phyloP scores from a whole-genome alignment of 305 asterid species.

The Fraxinus xanthoxyloides region DNA sequence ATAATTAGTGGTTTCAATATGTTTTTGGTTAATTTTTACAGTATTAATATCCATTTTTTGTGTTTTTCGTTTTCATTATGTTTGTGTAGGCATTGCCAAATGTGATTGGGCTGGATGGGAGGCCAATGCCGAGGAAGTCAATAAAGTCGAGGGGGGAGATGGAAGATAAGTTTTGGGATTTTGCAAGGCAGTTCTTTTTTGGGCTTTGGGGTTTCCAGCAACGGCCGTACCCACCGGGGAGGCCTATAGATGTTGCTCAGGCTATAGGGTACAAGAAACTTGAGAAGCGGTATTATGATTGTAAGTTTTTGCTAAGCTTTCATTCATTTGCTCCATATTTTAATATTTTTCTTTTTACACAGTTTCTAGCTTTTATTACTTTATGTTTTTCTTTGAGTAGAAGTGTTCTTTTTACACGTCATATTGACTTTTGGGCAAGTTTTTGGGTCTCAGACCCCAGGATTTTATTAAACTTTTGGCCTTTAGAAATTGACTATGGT shows the following conservation, averaged over 20 bases:
- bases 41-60: neutral
- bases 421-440: neutral
- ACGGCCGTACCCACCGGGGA: constrained; percentile 90
- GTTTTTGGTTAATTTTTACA: neutral
- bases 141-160: constrained; percentile 54
- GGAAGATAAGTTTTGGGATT: constrained; percentile 95
- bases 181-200: constrained; percentile 87
- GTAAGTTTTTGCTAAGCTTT: constrained; percentile 41
- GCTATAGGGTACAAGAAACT: constrained; percentile 90
- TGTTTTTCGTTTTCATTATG: constrained; percentile 18
- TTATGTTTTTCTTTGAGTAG: neutral
- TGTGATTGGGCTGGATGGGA: constrained; percentile 88
- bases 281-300: constrained; percentile 77
- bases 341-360: neutral
- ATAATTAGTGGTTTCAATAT: neutral
- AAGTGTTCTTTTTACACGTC: neutral
- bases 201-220: constrained; percentile 98
- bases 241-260: constrained; percentile 88
- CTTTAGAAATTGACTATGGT: neutral
- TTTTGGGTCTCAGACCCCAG: neutral
- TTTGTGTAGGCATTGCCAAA: constrained; percentile 77
- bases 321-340: neutral
- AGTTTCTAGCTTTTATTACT: neutral
- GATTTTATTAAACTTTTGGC: neutral
- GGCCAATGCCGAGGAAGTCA: constrained; percentile 97